phyloP scores from a whole-genome alignment of 352 stramenopile species.

The Stramenopiles sp. region DNA sequence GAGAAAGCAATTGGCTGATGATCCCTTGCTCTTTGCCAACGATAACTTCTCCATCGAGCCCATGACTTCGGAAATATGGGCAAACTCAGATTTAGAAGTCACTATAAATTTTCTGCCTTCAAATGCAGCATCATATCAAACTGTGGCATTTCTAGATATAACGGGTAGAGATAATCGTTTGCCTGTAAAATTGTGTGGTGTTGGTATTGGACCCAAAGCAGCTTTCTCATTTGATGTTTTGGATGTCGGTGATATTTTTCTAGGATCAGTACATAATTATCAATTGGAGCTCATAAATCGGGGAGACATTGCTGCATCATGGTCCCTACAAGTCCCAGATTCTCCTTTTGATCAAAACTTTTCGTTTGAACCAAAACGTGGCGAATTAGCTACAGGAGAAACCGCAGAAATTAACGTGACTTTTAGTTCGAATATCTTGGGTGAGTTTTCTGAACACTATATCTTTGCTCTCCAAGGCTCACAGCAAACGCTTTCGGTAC shows the following conservation, averaged over 20 bases:
- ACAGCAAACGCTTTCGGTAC: slow-evolving; percentile 30
- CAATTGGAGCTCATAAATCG: slow-evolving; percentile 62
- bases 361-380: slow-evolving; percentile 18
- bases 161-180: slow-evolving; percentile 41
- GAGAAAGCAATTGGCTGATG: slow-evolving; percentile 38
- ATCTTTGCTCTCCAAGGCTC: slow-evolving; percentile 41
- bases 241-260: slow-evolving; percentile 70
- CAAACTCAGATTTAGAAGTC: slow-evolving; percentile 48
- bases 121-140: slow-evolving; percentile 34
- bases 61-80: slow-evolving; percentile 48
- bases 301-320: slow-evolving; percentile 48
- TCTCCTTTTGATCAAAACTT: slow-evolving; percentile 19
- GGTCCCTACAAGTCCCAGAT: slow-evolving; percentile 12
- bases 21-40: slow-evolving; percentile 66
- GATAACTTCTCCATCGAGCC: slow-evolving; percentile 50
- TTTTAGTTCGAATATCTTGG: slow-evolving; percentile 40
- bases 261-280: slow-evolving; percentile 39
- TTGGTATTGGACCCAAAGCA: slow-evolving; percentile 54
- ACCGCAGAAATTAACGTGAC: slow-evolving; percentile 36
- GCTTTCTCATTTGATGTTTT: slow-evolving; percentile 63
- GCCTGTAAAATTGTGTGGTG: slow-evolving; percentile 38
- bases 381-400: slow-evolving; percentile 29
- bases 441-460: slow-evolving; percentile 39
- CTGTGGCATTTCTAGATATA: slow-evolving; percentile 41
- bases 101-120: slow-evolving; percentile 44